Conservation (phyloP, 805 yeast genomes). For the Ogataea pilisensis region DNA sequence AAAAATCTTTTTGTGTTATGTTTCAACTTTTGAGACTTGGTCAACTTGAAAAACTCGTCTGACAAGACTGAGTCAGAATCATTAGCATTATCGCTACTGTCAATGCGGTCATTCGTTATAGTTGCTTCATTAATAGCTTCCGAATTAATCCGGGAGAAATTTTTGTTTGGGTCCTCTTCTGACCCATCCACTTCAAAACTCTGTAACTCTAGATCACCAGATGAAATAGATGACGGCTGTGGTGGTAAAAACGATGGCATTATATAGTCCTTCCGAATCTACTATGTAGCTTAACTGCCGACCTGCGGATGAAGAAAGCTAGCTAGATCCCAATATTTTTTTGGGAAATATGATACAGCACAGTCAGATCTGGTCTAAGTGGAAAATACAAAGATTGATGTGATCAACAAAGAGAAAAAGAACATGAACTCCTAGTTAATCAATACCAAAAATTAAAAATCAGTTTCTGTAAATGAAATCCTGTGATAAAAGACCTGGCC, state of each 20-base stretch:
- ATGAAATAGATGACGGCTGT: neutral
- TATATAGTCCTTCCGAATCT: too few species aligned
- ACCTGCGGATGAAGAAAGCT: too few species aligned
- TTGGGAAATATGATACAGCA: too few species aligned
- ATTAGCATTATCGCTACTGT: neutral
- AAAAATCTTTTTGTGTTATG: constrained; percentile 7
- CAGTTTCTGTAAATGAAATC: too few species aligned
- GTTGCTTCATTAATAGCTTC: neutral
- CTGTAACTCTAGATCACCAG: constrained; percentile 5
- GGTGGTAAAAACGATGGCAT: neutral
- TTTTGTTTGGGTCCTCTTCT: neutral
- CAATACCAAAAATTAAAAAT: too few species aligned
- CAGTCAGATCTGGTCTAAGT: too few species aligned
- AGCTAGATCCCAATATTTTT: too few species aligned
- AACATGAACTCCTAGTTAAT: too few species aligned
- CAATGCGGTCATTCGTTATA: neutral
- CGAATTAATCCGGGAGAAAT: neutral
- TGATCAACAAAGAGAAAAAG: too few species aligned
- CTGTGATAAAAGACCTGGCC: too few species aligned
- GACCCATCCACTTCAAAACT: neutral
- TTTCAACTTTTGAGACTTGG: neutral
- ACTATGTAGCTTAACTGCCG: too few species aligned
- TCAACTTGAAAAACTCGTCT: neutral
- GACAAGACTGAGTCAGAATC: neutral
- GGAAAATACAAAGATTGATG: too few species aligned